Conservation (phyloP, 208 protist genomes). For the Blastocrithidia nonstop region DNA sequence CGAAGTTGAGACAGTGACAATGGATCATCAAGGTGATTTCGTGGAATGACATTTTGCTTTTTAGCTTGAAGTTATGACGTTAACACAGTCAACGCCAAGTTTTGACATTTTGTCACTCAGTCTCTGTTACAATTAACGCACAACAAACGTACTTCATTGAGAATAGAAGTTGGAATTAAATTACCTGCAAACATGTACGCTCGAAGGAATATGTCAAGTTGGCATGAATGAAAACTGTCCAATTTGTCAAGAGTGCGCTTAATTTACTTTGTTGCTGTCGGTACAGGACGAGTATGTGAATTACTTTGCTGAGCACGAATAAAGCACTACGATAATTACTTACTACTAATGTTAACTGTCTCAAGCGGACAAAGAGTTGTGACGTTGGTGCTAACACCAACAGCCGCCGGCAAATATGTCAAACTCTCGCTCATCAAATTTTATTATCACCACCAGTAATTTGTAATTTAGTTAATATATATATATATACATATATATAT, state of each 20-base stretch:
- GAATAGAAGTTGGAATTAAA: slow-evolving; percentile 25
- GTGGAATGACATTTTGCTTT: slow-evolving; percentile 20
- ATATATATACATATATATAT: too few species aligned
- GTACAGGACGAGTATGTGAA: slow-evolving; percentile 44
- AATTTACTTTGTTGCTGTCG: slow-evolving; percentile 26
- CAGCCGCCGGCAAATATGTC: slow-evolving; percentile 9
- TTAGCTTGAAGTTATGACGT: slow-evolving; percentile 38
- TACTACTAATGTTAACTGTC: slow-evolving; percentile 12
- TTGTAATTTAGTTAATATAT: too few species aligned
- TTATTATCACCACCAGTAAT: too few species aligned
- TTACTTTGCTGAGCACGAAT: slow-evolving; percentile 36
- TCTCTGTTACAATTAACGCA: slow-evolving; percentile 35
- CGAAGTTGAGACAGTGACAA: slow-evolving; percentile 39
- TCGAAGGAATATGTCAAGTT: slow-evolving; percentile 53
- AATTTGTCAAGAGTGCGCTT: slow-evolving; percentile 42
- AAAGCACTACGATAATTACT: slow-evolving; percentile 43
- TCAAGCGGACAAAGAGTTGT: slow-evolving; percentile 7
- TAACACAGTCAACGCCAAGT: slow-evolving; percentile 42
- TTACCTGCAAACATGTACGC: slow-evolving; percentile 53
- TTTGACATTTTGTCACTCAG: slow-evolving; percentile 56
- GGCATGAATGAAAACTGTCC: slow-evolving; percentile 41
- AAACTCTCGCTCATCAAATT: slow-evolving; percentile 36
- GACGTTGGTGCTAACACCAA: slow-evolving; percentile 38
- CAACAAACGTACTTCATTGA: slow-evolving; percentile 35
- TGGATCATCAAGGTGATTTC: slow-evolving; percentile 41